A percentile compares a stretch with the other conserved stretches of the same genome.
Conservation (phyloP, 768 basidiomycete genomes). For the Leucogyrophana mollusca region DNA sequence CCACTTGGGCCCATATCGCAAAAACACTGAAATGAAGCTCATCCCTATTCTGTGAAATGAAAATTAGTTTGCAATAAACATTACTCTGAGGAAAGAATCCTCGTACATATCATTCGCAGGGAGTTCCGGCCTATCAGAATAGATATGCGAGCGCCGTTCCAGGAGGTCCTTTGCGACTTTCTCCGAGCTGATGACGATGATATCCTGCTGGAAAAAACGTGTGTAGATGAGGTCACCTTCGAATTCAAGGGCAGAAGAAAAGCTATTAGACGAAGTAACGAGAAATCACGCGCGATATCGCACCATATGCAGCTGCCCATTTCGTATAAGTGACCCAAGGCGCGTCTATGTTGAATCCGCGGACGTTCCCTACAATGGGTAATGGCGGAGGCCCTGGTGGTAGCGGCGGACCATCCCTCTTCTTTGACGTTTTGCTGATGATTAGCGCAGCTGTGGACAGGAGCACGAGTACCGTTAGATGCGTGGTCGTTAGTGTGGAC, state of each 20-base stretch:
- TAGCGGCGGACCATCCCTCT: conserved; percentile 9
- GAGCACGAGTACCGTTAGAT: too few species aligned
- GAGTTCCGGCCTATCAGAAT: conserved; percentile 25
- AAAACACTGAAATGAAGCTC: conserved; percentile 18
- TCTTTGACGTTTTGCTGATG: not conserved
- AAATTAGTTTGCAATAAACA: too few species aligned
- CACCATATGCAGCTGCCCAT: conserved; percentile 9
- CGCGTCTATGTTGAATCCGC: conserved; percentile 2
- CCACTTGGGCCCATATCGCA: conserved; percentile 33
- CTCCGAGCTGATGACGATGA: conserved; percentile 34
- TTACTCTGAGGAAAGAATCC: not conserved
- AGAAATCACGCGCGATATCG: not conserved
- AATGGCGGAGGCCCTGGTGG: conserved; percentile 9
- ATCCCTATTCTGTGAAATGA: conserved; percentile 15
- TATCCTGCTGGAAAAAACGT: conserved; percentile 2
- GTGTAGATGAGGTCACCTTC: conserved; percentile 7
- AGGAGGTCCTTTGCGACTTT: conserved; percentile 35
- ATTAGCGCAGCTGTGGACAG: too few species aligned
- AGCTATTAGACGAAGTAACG: too few species aligned
- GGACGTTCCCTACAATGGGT: conserved; percentile 8
- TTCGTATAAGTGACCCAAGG: conserved; percentile 14
- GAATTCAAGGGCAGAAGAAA: too few species aligned
- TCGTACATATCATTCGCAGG: conserved; percentile 7
- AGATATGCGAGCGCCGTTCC: conserved; percentile 36
- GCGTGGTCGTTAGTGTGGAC: too few species aligned